Percentiles rank a stretch among this genome's conserved stretches.
These are phyloP conservation scores for Prunus campanulata DNA, from an alignment of 306 rosid species.

Conservation along the genomic window DNA sequence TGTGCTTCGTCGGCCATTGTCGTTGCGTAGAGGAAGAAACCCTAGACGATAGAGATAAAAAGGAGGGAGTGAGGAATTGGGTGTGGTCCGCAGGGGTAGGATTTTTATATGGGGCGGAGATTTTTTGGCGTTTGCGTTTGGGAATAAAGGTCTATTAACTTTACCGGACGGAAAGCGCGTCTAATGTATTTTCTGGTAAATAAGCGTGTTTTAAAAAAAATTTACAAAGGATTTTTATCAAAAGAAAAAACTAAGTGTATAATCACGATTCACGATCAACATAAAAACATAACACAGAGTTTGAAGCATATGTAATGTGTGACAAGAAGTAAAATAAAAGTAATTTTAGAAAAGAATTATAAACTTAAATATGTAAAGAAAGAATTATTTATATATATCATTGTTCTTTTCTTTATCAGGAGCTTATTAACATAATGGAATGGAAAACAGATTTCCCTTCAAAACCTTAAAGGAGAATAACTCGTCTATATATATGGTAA, in stretches of 20 bases:
- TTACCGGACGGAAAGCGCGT: not conserved
- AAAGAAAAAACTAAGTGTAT: too few species aligned
- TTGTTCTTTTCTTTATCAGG: too few species aligned
- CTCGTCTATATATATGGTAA: not conserved
- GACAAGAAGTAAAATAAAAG: not conserved
- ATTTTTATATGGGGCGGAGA: not conserved
- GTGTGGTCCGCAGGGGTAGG: conserved; percentile 6
- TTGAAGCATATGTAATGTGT: too few species aligned
- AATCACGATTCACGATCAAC: too few species aligned
- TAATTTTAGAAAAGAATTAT: not conserved
- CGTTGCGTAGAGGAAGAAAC: conserved; percentile 31
- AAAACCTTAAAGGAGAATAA: not conserved
- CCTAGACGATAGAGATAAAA: conserved; percentile 33
- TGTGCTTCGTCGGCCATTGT: conserved; percentile 75
- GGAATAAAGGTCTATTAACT: not conserved
- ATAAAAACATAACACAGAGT: too few species aligned
- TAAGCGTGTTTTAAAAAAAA: not conserved
- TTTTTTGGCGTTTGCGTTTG: not conserved
- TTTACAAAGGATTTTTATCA: too few species aligned
- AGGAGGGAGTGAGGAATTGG: conserved; percentile 11
- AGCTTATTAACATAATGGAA: too few species aligned
- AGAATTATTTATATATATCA: too few species aligned
- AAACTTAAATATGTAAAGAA: too few species aligned
- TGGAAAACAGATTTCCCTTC: too few species aligned
- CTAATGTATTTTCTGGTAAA: not conserved